phyloP scores from a whole-genome alignment of 2,329 filamentous ascomycete species.

The Aspergillus phoenicis region DNA sequence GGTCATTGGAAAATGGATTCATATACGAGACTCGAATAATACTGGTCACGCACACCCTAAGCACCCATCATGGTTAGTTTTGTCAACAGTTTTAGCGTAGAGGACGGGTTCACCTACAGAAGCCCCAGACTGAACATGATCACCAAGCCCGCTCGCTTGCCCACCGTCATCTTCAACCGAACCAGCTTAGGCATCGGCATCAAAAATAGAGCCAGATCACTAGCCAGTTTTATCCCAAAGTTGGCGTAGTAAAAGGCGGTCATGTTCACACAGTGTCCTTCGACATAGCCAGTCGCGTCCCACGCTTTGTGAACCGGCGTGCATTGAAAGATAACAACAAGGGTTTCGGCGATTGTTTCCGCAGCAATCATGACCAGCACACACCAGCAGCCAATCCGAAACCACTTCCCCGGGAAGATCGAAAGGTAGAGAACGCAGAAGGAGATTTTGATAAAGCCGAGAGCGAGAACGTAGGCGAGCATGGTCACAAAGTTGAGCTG shows the following conservation, averaged over 20 bases:
- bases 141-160: conserved; percentile 21
- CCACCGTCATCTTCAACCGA: conserved; percentile 18
- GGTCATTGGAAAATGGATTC: conserved; percentile 19
- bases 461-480: conserved; percentile 30
- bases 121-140: conserved; percentile 26
- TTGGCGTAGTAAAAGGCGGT: conserved; percentile 22
- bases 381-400: conserved; percentile 19
- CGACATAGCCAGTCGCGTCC: conserved; percentile 14
- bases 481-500: conserved; percentile 26
- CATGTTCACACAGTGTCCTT: conserved; percentile 20
- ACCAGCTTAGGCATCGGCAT: conserved; percentile 23
- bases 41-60: conserved; percentile 23
- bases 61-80: background rate
- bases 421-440: conserved; percentile 28
- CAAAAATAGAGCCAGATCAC: conserved; percentile 21
- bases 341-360: conserved; percentile 69
- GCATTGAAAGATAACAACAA: conserved; percentile 56
- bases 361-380: conserved; percentile 51
- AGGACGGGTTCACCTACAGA: conserved; percentile 13
- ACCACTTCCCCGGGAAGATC: conserved; percentile 24
- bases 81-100: background rate
- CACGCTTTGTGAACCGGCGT: conserved; percentile 24
- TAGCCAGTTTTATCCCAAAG: conserved; percentile 22
- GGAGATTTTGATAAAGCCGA: conserved; percentile 34
- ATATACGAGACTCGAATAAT: conserved; percentile 26